A percentile compares a stretch with the other conserved stretches of the same genome.
Evolutionary conservation across 768 basidiomycete species (phyloP).

Genomic region (Pulveroboletus frians): DNA sequence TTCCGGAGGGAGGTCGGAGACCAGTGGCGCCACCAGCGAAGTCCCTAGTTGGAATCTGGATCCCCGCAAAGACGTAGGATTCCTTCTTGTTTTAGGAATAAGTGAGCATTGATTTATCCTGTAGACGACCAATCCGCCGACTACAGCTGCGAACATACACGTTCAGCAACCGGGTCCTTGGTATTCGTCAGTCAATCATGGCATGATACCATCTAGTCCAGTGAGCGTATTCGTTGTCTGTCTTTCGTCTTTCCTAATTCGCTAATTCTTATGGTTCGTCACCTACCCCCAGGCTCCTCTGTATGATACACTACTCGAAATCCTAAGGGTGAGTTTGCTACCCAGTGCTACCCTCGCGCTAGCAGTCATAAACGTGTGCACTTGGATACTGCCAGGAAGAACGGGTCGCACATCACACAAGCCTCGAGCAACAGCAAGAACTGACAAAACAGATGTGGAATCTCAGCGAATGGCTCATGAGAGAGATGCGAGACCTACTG

Average conservation of each 20-base stretch:
- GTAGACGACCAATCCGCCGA: neutral
- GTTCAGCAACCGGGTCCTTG: neutral
- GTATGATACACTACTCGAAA: constrained; percentile 3
- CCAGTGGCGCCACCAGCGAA: too few species aligned
- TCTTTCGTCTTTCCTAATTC: too few species aligned
- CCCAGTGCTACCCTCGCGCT: neutral
- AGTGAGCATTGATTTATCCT: neutral
- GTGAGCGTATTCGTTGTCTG: neutral
- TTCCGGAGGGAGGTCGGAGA: neutral
- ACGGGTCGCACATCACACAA: neutral
- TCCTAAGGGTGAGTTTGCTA: constrained; percentile 1
- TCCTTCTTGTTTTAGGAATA: neutral
- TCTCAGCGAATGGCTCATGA: constrained; percentile 7
- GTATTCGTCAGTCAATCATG: neutral
- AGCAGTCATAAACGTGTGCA: neutral
- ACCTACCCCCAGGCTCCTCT: neutral
- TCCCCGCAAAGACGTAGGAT: neutral
- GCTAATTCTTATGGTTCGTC: neutral
- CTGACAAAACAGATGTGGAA: neutral
- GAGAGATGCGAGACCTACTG: constrained; percentile 5
- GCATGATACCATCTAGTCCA: neutral
- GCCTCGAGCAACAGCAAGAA: constrained; percentile 6
- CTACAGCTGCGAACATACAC: neutral
- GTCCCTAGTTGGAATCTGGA: neutral
- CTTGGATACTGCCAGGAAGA: constrained; percentile 3